phyloP scores from a whole-genome alignment of 495 filamentous ascomycete species.

The Xylaria intraflava region DNA sequence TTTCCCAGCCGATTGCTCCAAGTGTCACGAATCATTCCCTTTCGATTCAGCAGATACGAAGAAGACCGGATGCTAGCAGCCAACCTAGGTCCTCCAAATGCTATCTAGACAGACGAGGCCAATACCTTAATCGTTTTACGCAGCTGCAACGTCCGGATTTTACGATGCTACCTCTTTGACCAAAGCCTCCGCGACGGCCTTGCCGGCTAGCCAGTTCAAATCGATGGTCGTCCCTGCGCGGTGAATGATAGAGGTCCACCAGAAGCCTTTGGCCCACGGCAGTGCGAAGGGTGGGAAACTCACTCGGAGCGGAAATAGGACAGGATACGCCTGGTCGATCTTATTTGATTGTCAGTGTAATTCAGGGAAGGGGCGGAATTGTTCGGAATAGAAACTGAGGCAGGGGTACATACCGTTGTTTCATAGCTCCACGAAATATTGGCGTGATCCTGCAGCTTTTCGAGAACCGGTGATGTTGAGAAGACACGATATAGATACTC shows the following conservation, averaged over 20 bases:
- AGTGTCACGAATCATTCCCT: too few relatives aligned
- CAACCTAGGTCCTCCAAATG: too few relatives aligned
- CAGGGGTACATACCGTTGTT: slow-evolving; percentile 10
- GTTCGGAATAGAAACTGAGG: not conserved
- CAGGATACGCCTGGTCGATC: slow-evolving; percentile 21
- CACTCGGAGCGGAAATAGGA: slow-evolving; percentile 7
- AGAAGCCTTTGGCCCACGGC: slow-evolving; percentile 15
- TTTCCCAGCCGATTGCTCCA: too few relatives aligned
- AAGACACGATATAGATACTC: slow-evolving; percentile 23
- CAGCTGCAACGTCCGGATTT: not conserved
- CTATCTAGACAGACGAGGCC: too few relatives aligned
- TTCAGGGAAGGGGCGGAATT: not conserved
- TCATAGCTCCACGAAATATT: slow-evolving; percentile 19
- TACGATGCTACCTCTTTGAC: slow-evolving; percentile 5
- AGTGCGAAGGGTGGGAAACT: slow-evolving; percentile 17
- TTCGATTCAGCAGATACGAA: too few relatives aligned
- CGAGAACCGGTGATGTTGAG: slow-evolving; percentile 7
- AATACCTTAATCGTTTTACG: not conserved
- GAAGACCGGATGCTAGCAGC: too few relatives aligned
- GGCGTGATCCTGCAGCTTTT: slow-evolving; percentile 4
- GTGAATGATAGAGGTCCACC: slow-evolving; percentile 25
- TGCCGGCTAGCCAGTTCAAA: slow-evolving; percentile 21
- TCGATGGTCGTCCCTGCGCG: slow-evolving; percentile 16
- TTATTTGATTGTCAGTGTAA: not conserved
- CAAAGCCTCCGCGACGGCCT: slow-evolving; percentile 20